Conservation (phyloP, 768 basidiomycete genomes). For the Lactifluus pinguis region DNA sequence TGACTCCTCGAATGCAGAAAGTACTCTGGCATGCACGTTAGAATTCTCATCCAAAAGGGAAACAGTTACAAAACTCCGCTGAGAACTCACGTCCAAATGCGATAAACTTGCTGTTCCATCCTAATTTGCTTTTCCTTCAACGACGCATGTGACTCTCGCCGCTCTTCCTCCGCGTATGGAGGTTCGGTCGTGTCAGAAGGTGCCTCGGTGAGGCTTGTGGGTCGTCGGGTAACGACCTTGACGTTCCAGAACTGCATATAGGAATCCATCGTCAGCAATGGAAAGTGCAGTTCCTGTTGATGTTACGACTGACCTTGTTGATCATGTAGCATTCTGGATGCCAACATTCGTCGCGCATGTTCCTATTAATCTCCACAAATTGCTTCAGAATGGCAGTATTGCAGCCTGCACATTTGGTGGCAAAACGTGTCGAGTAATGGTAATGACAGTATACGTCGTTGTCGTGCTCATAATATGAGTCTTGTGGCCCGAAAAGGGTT, state of each 20-base stretch:
- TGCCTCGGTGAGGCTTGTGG: conserved; percentile 43
- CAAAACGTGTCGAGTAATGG: conserved; percentile 98
- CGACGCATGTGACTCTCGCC: conserved; percentile 62
- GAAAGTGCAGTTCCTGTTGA: not conserved
- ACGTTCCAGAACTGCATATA: conserved; percentile 91
- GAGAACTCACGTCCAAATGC: conserved; percentile 89
- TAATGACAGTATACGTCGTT: conserved; percentile 98
- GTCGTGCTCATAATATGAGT: conserved; percentile 98
- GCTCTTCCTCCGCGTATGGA: conserved; percentile 69
- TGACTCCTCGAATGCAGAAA: conserved; percentile 98
- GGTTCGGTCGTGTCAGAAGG: conserved; percentile 30
- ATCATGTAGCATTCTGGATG: conserved; percentile 99
- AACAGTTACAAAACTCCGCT: not conserved
- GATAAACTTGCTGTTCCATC: conserved; percentile 97
- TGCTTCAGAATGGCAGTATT: conserved; percentile 97
- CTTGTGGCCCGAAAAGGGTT: conserved; percentile 93
- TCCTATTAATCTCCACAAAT: conserved; percentile 98
- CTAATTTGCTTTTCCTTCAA: conserved; percentile 83
- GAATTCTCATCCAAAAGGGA: not conserved
- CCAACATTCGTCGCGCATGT: conserved; percentile 98
- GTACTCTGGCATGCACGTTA: conserved; percentile 45
- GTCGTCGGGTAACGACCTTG: conserved; percentile 73
- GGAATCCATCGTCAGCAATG: conserved; percentile 9
- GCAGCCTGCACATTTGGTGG: conserved; percentile 97
- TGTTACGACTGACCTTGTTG: conserved; percentile 62